Base-by-base conservation (phyloP, 2,329 filamentous ascomycete genomes). In the Pseudocercospora musae region DNA sequence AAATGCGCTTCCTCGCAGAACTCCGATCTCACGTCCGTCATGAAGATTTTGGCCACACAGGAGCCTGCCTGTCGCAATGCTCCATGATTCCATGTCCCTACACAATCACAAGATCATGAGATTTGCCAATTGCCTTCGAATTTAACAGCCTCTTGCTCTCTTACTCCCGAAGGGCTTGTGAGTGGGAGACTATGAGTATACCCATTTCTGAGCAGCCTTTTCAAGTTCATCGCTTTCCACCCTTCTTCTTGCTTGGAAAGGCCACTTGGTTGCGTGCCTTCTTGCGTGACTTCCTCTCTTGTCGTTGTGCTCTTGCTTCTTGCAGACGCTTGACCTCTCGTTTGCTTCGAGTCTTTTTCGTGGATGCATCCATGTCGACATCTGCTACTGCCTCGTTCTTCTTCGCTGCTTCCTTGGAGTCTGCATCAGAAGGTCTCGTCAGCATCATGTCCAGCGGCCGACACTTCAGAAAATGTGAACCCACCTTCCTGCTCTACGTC, bases 401-500 rank as follows among this genome's bases (percentile, higher is more conserved):
- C 13, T 40, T 54, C 15, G 52, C 52, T 6, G n/a, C 9, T 10
- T 23, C 52, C 23, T 54, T 52, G 3, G 25, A 4, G 8, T 3
- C 37, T 42, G 33, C 18, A 33, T 3, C 20, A 18, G 18, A n/a
- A 27, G 3, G 3, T 6, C 10, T 9, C 31, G 20, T 23, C 53
- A 42, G 56, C 25, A 40, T 13, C 6, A 18, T 52, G 13, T 18
- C 1, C 15, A 18, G 5, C n/a, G 11, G 10, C 4, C 7, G 23
- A 15, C 23, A 7, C 8, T 29, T 15, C 27, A 49, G 25, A 21
- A 23, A 18, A 44, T 4, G n/a, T 20, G n/a, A n/a, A 58, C 55
- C 57, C 52, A 62, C 55, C 29, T 25, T 65, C 78, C 80, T 57
- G 78, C 76, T 79, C 75, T 55, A 80, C 79, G 46, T 82, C 79